Percentiles rank a stretch among this genome's conserved stretches.
These are phyloP conservation scores for Dothideomycetes sp. DNA, from an alignment of 2,329 filamentous ascomycete species.

Conservation along the genomic window DNA sequence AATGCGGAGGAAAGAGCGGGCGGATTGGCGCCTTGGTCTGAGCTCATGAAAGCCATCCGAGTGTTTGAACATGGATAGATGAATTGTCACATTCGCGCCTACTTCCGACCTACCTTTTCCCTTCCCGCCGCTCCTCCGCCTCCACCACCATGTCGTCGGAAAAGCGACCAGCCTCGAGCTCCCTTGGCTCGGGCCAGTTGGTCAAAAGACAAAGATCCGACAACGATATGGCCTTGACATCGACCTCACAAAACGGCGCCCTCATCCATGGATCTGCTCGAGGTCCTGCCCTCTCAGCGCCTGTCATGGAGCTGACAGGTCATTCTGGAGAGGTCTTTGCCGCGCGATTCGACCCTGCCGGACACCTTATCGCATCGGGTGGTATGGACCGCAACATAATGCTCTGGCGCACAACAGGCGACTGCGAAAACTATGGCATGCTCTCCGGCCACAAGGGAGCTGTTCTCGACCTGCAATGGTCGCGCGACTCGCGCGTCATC, in stretches of 20 bases:
- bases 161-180: constrained; percentile 82
- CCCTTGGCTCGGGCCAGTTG: constrained; percentile 69
- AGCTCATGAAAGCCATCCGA: too few species aligned
- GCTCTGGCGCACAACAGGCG: constrained; percentile 85
- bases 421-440: constrained; percentile 89
- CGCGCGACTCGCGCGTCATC: constrained; percentile 79
- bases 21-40: too few species aligned
- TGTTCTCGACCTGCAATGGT: constrained; percentile 90
- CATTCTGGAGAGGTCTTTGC: constrained; percentile 79
- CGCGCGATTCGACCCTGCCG: constrained; percentile 80
- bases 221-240: constrained; percentile 46
- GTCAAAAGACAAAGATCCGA: constrained; percentile 82
- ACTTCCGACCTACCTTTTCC: too few species aligned
- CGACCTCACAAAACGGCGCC: constrained; percentile 49
- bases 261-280: constrained; percentile 59
- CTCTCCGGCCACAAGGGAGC: constrained; percentile 86
- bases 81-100: too few species aligned
- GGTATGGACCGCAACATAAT: constrained; percentile 92
- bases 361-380: constrained; percentile 82
- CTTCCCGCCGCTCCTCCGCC: not conserved
- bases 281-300: constrained; percentile 75
- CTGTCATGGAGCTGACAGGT: constrained; percentile 82
- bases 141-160: constrained; percentile 36
- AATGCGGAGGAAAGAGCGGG: not conserved
- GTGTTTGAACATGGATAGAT: too few species aligned